Evolutionary conservation across 2,329 filamentous ascomycete genomes (phyloP).

Genomic region (Exophiala aquamarina): DNA sequence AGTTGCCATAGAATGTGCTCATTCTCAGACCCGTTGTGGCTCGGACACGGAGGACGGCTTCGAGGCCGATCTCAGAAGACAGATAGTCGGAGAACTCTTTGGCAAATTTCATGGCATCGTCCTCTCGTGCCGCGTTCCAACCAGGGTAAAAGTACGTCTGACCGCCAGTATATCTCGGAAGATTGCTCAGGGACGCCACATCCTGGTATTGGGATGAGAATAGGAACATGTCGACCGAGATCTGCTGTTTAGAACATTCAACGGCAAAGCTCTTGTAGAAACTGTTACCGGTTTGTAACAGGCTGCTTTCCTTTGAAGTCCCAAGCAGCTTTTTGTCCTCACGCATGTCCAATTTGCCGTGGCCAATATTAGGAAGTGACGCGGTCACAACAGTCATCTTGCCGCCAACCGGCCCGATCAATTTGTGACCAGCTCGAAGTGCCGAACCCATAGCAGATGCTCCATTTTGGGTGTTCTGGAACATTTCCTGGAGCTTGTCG

Average conservation of each 20-base stretch:
- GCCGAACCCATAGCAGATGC: constrained; percentile 95
- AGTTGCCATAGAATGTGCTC: constrained; percentile 98
- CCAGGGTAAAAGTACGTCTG: constrained; percentile 99
- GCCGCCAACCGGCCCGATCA: constrained; percentile 90
- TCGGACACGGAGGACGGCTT: constrained; percentile 91
- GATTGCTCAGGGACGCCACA: constrained; percentile 91
- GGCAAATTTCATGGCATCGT: constrained; percentile 97
- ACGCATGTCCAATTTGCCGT: constrained; percentile 86
- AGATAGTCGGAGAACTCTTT: constrained; percentile 95
- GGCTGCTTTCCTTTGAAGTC: constrained; percentile 82
- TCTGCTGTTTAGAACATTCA: constrained; percentile 97
- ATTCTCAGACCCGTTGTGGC: constrained; percentile 93
- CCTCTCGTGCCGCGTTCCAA: constrained; percentile 90
- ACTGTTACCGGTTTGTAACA: constrained; percentile 88
- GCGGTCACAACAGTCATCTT: constrained; percentile 92
- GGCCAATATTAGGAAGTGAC: constrained; percentile 84
- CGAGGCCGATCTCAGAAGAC: constrained; percentile 93
- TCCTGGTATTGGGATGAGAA: constrained; percentile 97
- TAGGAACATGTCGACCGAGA: constrained; percentile 97
- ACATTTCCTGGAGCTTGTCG: constrained; percentile 90
- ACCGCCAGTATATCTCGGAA: constrained; percentile 92
- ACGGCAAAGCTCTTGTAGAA: constrained; percentile 99
- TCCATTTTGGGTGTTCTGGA: constrained; percentile 86
- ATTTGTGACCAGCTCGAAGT: constrained; percentile 87
- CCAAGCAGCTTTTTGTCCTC: constrained; percentile 96